Conservation (phyloP, 2,329 filamentous ascomycete genomes). For the Boeremia exigua region DNA sequence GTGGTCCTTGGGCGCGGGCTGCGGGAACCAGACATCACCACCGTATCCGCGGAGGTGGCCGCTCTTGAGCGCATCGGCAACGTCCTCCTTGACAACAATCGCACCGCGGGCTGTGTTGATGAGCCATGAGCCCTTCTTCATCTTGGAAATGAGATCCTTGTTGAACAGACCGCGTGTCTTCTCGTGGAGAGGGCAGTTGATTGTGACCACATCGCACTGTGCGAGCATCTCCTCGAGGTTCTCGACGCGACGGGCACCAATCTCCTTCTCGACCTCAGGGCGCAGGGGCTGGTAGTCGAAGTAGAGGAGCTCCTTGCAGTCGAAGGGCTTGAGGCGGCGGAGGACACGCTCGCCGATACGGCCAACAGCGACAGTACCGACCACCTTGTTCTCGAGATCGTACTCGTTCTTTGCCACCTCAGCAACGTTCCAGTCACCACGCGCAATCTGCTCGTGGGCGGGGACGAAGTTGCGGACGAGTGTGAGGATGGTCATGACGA, state of each 20-base stretch:
- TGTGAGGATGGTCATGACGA: slow-evolving; percentile 96
- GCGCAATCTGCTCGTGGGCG: slow-evolving; percentile 89
- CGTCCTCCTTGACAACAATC: slow-evolving; percentile 99
- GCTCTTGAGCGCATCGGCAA: slow-evolving; percentile 87
- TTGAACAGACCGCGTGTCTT: slow-evolving; percentile 97
- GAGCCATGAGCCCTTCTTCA: slow-evolving; percentile 98
- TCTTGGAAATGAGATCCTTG: slow-evolving; percentile 98
- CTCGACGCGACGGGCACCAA: slow-evolving; percentile 89
- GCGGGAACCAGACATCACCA: slow-evolving; percentile 95
- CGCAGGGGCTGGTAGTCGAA: slow-evolving; percentile 97
- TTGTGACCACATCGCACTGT: slow-evolving; percentile 97
- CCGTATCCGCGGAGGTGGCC: slow-evolving; percentile 91
- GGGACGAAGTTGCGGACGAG: slow-evolving; percentile 99
- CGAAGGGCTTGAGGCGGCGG: slow-evolving; percentile 92
- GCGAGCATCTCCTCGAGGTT: slow-evolving; percentile 89
- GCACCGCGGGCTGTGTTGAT: slow-evolving; percentile 98
- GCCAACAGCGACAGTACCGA: slow-evolving; percentile 95
- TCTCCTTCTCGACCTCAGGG: slow-evolving; percentile 88
- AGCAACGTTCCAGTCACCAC: slow-evolving; percentile 94
- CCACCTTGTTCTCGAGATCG: slow-evolving; percentile 95
- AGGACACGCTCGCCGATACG: slow-evolving; percentile 98
- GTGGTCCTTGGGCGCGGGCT: slow-evolving; percentile 94
- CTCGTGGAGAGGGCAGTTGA: slow-evolving; percentile 99
- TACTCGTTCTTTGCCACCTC: slow-evolving; percentile 98
- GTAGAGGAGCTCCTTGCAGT: slow-evolving; percentile 99